Evolutionary conservation across 2,329 filamentous ascomycete genomes (phyloP).

Genomic region (Penicillium italicum): DNA sequence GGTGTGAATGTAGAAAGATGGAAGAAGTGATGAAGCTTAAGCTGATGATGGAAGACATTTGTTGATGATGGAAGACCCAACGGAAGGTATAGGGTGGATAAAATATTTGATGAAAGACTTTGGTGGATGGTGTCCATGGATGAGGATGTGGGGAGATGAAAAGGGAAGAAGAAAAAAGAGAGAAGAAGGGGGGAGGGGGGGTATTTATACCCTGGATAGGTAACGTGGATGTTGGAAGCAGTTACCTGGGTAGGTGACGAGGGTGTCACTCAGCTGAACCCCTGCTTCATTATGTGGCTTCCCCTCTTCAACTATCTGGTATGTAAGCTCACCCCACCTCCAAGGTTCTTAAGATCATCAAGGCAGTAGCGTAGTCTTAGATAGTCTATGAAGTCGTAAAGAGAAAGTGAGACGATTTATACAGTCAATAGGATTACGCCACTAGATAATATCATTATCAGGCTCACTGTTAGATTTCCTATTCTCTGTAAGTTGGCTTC

Average conservation of each 20-base stretch:
- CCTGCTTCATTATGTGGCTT: not conserved
- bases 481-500: no score
- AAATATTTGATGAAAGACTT: not conserved
- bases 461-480: no score
- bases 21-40: not conserved
- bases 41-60: not conserved
- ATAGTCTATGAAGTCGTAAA: not conserved
- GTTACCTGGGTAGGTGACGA: not conserved
- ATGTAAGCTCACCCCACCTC: fast-evolving
- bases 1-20: not conserved
- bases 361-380: not conserved
- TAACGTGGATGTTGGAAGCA: no score
- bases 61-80: not conserved
- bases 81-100: not conserved
- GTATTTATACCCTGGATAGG: not conserved
- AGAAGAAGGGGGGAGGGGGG: not conserved
- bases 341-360: no score
- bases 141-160: not conserved
- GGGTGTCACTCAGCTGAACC: not conserved
- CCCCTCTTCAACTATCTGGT: not conserved
- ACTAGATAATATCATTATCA: not conserved
- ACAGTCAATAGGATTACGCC: not conserved
- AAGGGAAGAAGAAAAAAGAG: not conserved
- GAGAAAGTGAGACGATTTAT: not conserved
- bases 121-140: not conserved